Percentiles rank a stretch among this genome's conserved stretches.
Conservation (phyloP, 1,139 yeast species). For the Kodamaea derodonti region DNA sequence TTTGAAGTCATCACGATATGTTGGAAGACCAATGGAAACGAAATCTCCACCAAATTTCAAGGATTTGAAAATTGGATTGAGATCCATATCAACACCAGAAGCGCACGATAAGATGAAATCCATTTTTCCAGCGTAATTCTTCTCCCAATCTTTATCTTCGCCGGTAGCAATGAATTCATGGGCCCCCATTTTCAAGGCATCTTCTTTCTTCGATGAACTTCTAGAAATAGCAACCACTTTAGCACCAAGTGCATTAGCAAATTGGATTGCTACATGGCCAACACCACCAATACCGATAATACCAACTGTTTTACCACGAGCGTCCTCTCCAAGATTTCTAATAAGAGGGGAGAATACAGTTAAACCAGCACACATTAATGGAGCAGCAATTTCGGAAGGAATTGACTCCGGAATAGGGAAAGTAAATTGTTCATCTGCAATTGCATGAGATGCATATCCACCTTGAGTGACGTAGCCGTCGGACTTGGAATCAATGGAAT, state of each 20-base stretch:
- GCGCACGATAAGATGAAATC: slow-evolving; percentile 51
- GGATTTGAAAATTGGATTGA: slow-evolving; percentile 27
- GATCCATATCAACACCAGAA: slow-evolving; percentile 31
- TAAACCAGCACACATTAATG: slow-evolving; percentile 65
- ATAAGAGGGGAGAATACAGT: slow-evolving; percentile 58
- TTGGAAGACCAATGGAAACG: slow-evolving; percentile 54
- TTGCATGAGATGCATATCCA: slow-evolving; percentile 57
- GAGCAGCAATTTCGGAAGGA: slow-evolving; percentile 49
- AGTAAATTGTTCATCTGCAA: slow-evolving; percentile 50
- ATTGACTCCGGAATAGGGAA: slow-evolving; percentile 56
- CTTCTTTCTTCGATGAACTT: slow-evolving; percentile 26
- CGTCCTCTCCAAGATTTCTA: slow-evolving; percentile 27
- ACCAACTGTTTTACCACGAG: slow-evolving; percentile 42
- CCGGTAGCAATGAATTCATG: slow-evolving; percentile 36
- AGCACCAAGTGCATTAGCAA: slow-evolving; percentile 42
- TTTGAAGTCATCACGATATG: slow-evolving; percentile 21
- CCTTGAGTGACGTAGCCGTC: slow-evolving; percentile 48
- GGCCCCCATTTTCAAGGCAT: slow-evolving; percentile 37
- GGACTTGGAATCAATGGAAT: slow-evolving; percentile 27
- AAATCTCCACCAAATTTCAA: slow-evolving; percentile 45
- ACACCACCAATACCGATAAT: slow-evolving; percentile 46
- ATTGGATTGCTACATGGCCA: slow-evolving; percentile 43
- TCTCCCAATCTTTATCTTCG: slow-evolving; percentile 33
- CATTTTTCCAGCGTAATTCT: slow-evolving; percentile 28
- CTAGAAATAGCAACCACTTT: slow-evolving; percentile 39